A percentile compares a stretch with the other conserved stretches of the same genome.
These are phyloP conservation scores for Lasiodiplodia sp. DNA, from an alignment of 2,329 filamentous ascomycete species.

Conservation along the genomic window DNA sequence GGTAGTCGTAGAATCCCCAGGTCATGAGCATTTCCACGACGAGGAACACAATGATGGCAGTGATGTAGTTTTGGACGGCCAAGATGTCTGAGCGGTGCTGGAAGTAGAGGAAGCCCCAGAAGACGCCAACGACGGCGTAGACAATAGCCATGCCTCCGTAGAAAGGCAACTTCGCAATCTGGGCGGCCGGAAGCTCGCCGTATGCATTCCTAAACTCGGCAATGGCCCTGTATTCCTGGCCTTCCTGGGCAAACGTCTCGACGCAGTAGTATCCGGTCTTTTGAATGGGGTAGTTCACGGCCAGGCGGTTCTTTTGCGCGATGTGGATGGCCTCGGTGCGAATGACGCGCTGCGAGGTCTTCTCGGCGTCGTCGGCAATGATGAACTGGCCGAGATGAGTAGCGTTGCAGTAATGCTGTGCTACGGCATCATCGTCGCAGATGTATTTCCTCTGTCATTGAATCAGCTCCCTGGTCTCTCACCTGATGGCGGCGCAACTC, in stretches of 20 bases:
- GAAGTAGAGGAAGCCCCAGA: constrained; percentile 95
- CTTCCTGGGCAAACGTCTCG: constrained; percentile 74
- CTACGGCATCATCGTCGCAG: constrained; percentile 76
- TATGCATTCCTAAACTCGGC: constrained; percentile 96
- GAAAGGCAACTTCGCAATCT: constrained; percentile 96
- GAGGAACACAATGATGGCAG: constrained; percentile 91
- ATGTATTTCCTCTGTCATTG: constrained; percentile 67
- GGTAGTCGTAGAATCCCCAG: constrained; percentile 98
- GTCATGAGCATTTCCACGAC: constrained; percentile 98
- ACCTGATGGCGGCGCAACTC: constrained; percentile 40
- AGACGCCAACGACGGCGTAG: constrained; percentile 85
- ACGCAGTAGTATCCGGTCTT: constrained; percentile 98
- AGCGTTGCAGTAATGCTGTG: constrained; percentile 73
- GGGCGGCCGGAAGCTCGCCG: constrained; percentile 91
- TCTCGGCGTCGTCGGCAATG: constrained; percentile 75
- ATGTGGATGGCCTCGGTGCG: constrained; percentile 83
- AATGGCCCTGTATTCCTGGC: constrained; percentile 75
- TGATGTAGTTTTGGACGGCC: constrained; percentile 98
- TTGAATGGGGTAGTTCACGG: constrained; percentile 82
- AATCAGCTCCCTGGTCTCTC: constrained; percentile 33
- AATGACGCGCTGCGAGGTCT: constrained; percentile 74
- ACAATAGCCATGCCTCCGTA: constrained; percentile 94
- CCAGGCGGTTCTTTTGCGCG: constrained; percentile 67
- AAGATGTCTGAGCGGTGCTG: constrained; percentile 94
- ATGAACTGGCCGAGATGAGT: constrained; percentile 87